Evolutionary conservation across 805 yeast genomes (phyloP), one percentile per base, ranked within the genome.

Genomic region (Pichia scutulata): DNA sequence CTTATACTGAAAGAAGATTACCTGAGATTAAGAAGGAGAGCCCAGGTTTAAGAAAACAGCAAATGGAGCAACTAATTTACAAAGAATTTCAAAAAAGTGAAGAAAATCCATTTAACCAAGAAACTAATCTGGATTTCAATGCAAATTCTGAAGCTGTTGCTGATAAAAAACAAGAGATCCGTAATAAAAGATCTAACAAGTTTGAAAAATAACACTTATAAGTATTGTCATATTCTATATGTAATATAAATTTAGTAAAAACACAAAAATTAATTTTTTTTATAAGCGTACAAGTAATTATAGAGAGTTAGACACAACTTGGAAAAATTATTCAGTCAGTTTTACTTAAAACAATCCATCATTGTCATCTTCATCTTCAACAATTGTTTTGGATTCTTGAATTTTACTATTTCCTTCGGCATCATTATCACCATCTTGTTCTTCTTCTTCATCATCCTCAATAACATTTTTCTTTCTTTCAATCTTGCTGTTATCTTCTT

Each of bases 21-120:
- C 92, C 93, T 6, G 88, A 84, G 60, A 51, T 84, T 49, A 81
- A 82, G 67, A 74, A 80, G 63, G 95, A 87, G 66, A 72, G 82
- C 58, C 89, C 90, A 5, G 96, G 96, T 14, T 72, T 87, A 58
- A 77, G 95, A 60, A 73, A 82, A 60, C 86, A 84, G 62, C 96
- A 87, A 66, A 70, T 84, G 59, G 87, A 86, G 69, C 82, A 86
- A 60, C 67, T 86, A 57, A 70, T 83, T 33, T 80, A 73, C 68
- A 86, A 86, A 70, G 96, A 87, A 70, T 87, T 87, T 73, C 84
- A 84, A 67, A 86, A 84, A 70, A 75, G 84, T 43, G 81, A 81
- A 18, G 89, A 84, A 60, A 87, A 87, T 66, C 96, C 96, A 44
- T 82, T 87, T 80, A 87, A 87, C 71, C 89, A 83, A 68, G 81